Evolutionary conservation across 345 rosid species (phyloP), one percentile per base, ranked within the genome.

Genomic region (Noccaea caerulescens): DNA sequence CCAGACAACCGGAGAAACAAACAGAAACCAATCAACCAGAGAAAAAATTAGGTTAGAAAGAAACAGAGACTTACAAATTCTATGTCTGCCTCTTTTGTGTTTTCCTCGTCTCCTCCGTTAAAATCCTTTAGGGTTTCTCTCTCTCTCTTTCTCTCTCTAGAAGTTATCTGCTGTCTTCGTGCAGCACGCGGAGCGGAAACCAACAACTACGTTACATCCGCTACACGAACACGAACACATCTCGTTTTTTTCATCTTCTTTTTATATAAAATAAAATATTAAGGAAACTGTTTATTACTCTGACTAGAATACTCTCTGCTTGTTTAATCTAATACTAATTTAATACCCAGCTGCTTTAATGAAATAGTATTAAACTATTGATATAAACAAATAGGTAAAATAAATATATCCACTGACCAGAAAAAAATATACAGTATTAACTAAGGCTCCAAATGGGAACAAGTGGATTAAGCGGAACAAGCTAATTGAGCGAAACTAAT

Each of bases 151-250:
- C 63, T 75, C 58, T 75, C 69, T 68, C n/a, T 61, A 52, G 53
- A 39, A 39, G 58, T 65, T 39, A 57, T 32, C 12, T 53, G 18
- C 18, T 16, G 64, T 75, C 38, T 68, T 14, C 41, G 43, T 27
- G 10, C 1, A 60, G 69, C 68, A 68, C 73, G 73, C 63, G 75
- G 60, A 76, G 73, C 63, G 75, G 60, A 76, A 73, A 63, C 75
- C 41, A 69, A 76, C 41, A 69, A 76, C 71, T 68, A 63, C 70
- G 75, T 38, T 68, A 65, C 34, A 69, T 61, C 51, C 55, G 68
- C 59, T 63, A 57, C 79, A 69, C 68, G 72, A 74, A 63, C 77
- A 66, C 79, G 69, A 75, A 46, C 74, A 55, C 75, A 46, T 39
- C 71, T 69, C 12, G 4, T 55, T 53, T 0, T 53, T 55, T 10